A percentile compares a stretch with the other conserved stretches of the same genome.
phyloP scores from a whole-genome alignment of 352 stramenopile genomes.

The Pythium sp. region DNA sequence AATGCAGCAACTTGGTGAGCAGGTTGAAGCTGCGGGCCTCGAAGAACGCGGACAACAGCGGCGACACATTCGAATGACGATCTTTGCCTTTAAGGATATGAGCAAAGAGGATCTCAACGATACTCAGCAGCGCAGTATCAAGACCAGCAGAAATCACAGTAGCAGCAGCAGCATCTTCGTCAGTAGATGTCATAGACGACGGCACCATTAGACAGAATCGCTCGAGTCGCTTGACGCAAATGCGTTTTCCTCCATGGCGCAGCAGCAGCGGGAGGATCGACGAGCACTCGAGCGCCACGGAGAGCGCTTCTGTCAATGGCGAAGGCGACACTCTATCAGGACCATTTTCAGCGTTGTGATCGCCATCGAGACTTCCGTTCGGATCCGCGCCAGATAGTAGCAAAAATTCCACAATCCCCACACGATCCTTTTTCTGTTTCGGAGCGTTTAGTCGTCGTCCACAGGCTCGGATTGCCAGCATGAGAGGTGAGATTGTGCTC shows the following conservation, averaged over 20 bases:
- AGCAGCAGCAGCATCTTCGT: neutral
- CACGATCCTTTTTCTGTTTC: neutral
- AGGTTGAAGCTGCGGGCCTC: conserved; percentile 6
- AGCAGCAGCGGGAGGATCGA: conserved; percentile 17
- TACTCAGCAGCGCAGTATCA: neutral
- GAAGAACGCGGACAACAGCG: conserved; percentile 11
- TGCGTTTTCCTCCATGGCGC: conserved; percentile 19
- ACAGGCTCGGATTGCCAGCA: conserved; percentile 34
- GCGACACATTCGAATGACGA: neutral
- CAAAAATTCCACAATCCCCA: conserved; percentile 29
- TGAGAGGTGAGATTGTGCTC: conserved; percentile 20
- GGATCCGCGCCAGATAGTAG: conserved; percentile 24
- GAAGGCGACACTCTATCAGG: too few relatives aligned
- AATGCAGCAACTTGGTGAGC: neutral
- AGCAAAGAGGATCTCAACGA: neutral
- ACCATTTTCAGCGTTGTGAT: neutral
- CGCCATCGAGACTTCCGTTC: conserved; percentile 15
- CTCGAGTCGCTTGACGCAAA: conserved; percentile 16
- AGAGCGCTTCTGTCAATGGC: conserved; percentile 27
- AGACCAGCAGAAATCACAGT: neutral
- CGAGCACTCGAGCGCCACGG: conserved; percentile 8
- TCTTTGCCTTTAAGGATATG: neutral
- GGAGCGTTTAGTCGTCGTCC: neutral
- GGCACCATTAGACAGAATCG: conserved; percentile 13
- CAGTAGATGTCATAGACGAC: neutral